Percentiles rank a stretch among this genome's conserved stretches.
phyloP scores from a whole-genome alignment of 2,329 filamentous ascomycete genomes.

The Claviceps spartinae region DNA sequence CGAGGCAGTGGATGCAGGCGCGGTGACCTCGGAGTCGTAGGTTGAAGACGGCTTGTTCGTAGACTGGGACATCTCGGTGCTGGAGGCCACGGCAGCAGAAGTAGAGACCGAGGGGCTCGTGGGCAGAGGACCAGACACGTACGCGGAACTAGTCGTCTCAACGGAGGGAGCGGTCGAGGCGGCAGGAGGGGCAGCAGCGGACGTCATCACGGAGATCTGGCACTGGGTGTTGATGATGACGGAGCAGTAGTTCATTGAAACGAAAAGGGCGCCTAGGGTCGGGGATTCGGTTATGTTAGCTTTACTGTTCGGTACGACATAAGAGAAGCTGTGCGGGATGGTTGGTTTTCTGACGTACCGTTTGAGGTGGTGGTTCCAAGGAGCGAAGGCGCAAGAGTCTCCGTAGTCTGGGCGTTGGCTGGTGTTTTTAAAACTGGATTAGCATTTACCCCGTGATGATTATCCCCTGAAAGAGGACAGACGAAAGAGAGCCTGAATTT shows the following conservation, averaged over 20 bases:
- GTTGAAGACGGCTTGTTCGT: constrained; percentile 1
- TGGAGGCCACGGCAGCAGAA: constrained; percentile 6
- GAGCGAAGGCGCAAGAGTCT: constrained; percentile 17
- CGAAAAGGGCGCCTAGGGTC: constrained; percentile 17
- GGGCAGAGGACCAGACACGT: not conserved
- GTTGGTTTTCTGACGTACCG: constrained; percentile 13
- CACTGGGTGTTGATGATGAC: constrained; percentile 22
- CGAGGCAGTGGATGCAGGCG: not conserved
- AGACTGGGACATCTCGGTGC: constrained; percentile 1
- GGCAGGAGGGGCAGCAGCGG: constrained; percentile 9
- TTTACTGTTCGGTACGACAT: not conserved
- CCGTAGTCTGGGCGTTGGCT: constrained; percentile 18
- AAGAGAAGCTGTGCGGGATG: not conserved
- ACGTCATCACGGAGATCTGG: constrained; percentile 16
- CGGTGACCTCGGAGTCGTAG: constrained; percentile 7
- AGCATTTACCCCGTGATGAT: not conserved
- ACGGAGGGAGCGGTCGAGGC: constrained; percentile 10
- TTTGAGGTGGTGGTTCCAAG: constrained; percentile 19
- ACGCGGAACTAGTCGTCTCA: constrained; percentile 4
- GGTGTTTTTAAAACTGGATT: not conserved
- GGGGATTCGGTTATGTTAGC: not conserved
- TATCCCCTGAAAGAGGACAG: not conserved
- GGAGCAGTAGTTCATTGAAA: constrained; percentile 24
- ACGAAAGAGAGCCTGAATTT: not conserved
- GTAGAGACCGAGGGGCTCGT: not conserved